Evolutionary conservation across 352 stramenopile species (phyloP).

Genomic region (Globisporangium iwayamae): DNA sequence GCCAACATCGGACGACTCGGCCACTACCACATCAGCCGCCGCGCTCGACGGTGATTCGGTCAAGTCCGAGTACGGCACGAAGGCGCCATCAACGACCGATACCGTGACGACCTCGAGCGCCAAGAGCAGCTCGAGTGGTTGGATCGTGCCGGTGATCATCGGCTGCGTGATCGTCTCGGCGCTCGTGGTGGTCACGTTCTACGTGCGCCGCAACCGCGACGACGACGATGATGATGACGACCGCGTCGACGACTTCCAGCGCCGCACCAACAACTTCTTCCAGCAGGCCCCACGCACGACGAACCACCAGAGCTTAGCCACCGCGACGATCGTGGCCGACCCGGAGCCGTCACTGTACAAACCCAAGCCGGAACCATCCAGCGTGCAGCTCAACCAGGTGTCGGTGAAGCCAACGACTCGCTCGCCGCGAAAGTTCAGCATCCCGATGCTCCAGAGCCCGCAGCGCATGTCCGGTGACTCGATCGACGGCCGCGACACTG

Average conservation of each 20-base stretch:
- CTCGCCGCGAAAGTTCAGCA: slow-evolving; percentile 18
- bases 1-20: slow-evolving; percentile 18
- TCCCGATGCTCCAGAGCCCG: slow-evolving; percentile 23
- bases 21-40: slow-evolving; percentile 20
- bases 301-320: slow-evolving; percentile 30
- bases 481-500: slow-evolving; percentile 19
- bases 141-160: slow-evolving; percentile 59
- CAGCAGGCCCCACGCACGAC: slow-evolving; percentile 49
- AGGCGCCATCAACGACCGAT: slow-evolving; percentile 27
- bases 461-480: slow-evolving; percentile 13
- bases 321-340: slow-evolving; percentile 3
- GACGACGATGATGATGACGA: slow-evolving; percentile 51
- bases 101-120: slow-evolving; percentile 19
- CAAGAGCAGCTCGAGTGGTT: slow-evolving; percentile 24
- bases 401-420: slow-evolving; percentile 15
- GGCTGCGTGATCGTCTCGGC: slow-evolving; percentile 49
- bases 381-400: slow-evolving; percentile 16
- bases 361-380: slow-evolving; percentile 12
- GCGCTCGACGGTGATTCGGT: slow-evolving; percentile 33
- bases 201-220: slow-evolving; percentile 41
- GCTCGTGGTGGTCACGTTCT: slow-evolving; percentile 55
- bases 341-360: slow-evolving; percentile 16
- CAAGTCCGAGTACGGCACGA: slow-evolving; percentile 50
- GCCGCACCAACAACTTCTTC: slow-evolving; percentile 61
- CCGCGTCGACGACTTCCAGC: slow-evolving; percentile 38